Base-by-base conservation (phyloP, 495 filamentous ascomycete species). In the Penicillium daleae region DNA sequence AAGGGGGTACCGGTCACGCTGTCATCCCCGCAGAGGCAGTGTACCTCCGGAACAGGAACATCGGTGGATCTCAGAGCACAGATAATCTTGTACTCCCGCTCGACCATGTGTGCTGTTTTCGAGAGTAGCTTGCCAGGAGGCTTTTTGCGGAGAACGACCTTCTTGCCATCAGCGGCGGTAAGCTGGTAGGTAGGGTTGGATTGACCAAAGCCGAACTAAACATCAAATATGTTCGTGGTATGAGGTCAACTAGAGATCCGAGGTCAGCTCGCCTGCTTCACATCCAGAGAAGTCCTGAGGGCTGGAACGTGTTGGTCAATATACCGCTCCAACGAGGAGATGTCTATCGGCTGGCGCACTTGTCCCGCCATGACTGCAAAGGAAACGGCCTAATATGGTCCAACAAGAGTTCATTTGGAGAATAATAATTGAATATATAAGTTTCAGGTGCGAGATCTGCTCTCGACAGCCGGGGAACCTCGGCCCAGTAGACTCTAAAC, bases 181-280 rank as follows among this genome's bases (percentile, higher is more conserved):
- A 97, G 81, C 58, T 92, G 90, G 79, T 97, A 98, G 7, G 95
- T 98, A 29, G 95, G 95, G 73, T 98, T 99, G 49, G 92, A 97
- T 78, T 98, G 95, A 56, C 95, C 95, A 71, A 94, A 99, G 66
- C 92, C 91, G 71, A 97, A 99, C 90, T 97, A 74, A 22, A 0
- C 51, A n/a, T n/a, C n/a, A n/a, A n/a, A n/a, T n/a, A n/a, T n/a
- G n/a, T n/a, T n/a, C n/a, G n/a, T n/a, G n/a, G n/a, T n/a, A n/a
- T n/a, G n/a, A n/a, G n/a, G n/a, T n/a, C n/a, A n/a, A n/a, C n/a
- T n/a, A n/a, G n/a, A n/a, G n/a, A n/a, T n/a, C n/a, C n/a, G n/a
- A n/a, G n/a, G n/a, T n/a, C 3, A 12, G 63, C 79, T 57, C 79
- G 92, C 92, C 88, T 97, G 95, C 76, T 97, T 92, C 66, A 97